A percentile compares a stretch with the other conserved stretches of the same genome.
These are phyloP conservation scores for Colletotrichum sp. DNA, from an alignment of 2,329 filamentous ascomycete genomes.

Conservation along the genomic window DNA sequence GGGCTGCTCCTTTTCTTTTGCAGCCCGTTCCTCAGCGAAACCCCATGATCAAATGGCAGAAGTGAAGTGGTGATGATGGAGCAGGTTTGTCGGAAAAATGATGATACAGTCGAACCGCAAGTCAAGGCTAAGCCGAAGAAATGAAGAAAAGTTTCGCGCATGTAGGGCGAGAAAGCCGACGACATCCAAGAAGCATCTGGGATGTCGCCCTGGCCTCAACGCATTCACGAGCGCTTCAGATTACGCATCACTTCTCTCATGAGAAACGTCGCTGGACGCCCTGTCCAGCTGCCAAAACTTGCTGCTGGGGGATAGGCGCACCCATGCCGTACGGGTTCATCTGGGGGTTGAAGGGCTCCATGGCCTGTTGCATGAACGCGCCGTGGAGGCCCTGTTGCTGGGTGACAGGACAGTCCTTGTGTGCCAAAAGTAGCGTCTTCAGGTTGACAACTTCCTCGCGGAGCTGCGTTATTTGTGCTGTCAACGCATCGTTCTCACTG, in stretches of 20 bases:
- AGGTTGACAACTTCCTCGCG: slow-evolving; percentile 94
- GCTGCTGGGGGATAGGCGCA: slow-evolving; percentile 55
- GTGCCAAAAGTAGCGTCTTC: slow-evolving; percentile 89
- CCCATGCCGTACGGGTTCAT: slow-evolving; percentile 67
- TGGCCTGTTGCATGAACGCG: slow-evolving; percentile 60
- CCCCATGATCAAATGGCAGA: neutral
- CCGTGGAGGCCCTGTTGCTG: slow-evolving; percentile 79
- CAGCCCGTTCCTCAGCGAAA: neutral
- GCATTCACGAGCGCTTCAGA: neutral
- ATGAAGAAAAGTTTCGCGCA: neutral
- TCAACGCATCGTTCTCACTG: slow-evolving; percentile 87
- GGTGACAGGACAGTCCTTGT: slow-evolving; percentile 95
- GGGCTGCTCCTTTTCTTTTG: neutral
- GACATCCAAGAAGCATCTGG: neutral
- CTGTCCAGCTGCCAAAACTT: slow-evolving; percentile 60
- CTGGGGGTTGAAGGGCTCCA: slow-evolving; percentile 59
- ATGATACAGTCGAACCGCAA: slow-evolving; percentile 13
- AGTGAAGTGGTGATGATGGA: neutral
- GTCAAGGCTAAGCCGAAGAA: neutral
- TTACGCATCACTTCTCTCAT: slow-evolving; percentile 37
- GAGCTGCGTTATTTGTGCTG: slow-evolving; percentile 80
- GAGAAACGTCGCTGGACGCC: slow-evolving; percentile 62
- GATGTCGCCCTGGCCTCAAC: neutral
- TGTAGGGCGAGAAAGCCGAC: neutral
- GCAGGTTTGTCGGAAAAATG: slow-evolving; percentile 10